A percentile compares a stretch with the other conserved stretches of the same genome.
These are phyloP conservation scores for Cutaneotrichosporon cyanovorans DNA, from an alignment of 1,284 basidiomycete species.

Conservation along the genomic window DNA sequence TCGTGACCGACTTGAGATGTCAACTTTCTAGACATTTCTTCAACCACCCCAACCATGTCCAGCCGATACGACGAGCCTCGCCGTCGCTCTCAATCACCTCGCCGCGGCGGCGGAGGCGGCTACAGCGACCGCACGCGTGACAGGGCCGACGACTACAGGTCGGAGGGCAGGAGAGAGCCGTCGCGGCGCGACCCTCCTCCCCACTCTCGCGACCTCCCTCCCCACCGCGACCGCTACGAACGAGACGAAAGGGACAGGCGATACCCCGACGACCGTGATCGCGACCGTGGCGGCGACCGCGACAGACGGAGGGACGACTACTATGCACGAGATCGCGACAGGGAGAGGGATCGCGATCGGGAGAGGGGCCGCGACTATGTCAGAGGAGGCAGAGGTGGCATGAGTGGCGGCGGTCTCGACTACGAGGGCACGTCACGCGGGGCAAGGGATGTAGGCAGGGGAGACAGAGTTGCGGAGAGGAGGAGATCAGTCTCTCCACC, in stretches of 20 bases:
- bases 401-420: conserved; percentile 4
- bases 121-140: background rate
- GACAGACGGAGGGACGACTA: conserved; percentile 4
- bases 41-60: conserved; percentile 30
- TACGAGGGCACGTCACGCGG: conserved; percentile 8
- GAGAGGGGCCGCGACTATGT: conserved; percentile 45
- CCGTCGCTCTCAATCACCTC: conserved; percentile 3
- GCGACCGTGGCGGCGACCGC: conserved; percentile 4
- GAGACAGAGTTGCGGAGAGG: conserved; percentile 5
- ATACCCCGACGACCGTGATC: conserved; percentile 3
- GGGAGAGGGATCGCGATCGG: conserved; percentile 17
- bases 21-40: background rate
- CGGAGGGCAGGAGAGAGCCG: background rate
- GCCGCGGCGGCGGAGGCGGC: conserved; percentile 3
- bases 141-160: background rate
- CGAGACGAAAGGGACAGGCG: background rate
- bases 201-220: background rate
- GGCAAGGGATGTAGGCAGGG: conserved; percentile 11
- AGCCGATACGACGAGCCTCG: conserved; percentile 27
- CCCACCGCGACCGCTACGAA: background rate
- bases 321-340: background rate
- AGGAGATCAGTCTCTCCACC: conserved; percentile 4
- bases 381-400: background rate
- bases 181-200: too few species aligned
- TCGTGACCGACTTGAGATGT: background rate